These are phyloP conservation scores for Conticribra weissflogii DNA, from an alignment of 108 stramenopile species.

Conservation along the genomic window DNA sequence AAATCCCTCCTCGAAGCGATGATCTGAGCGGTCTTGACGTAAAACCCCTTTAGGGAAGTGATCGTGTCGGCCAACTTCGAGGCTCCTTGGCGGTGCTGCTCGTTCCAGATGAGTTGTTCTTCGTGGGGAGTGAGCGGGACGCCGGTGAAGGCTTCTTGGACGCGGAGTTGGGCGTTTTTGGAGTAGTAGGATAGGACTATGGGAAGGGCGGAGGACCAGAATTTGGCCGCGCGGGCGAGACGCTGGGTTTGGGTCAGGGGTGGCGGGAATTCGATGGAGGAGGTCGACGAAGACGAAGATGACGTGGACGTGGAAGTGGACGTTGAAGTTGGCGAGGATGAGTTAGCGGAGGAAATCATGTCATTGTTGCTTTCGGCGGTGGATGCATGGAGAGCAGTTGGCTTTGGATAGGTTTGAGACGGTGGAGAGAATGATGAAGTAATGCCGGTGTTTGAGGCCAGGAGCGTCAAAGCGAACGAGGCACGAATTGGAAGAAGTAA, in stretches of 20 bases:
- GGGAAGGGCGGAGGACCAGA: conserved; percentile 81
- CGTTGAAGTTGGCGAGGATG: not conserved
- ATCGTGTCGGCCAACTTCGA: conserved; percentile 71
- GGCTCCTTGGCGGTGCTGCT: conserved; percentile 78
- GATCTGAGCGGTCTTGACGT: conserved; percentile 95
- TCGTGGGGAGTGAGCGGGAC: conserved; percentile 57
- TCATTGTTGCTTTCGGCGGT: too few species aligned
- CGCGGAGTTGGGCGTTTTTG: conserved; percentile 60
- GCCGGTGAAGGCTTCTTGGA: conserved; percentile 67
- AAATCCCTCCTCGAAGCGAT: conserved; percentile 86
- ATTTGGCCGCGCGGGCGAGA: conserved; percentile 74
- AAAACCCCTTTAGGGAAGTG: conserved; percentile 92
- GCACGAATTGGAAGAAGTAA: too few species aligned
- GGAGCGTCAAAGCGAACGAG: too few species aligned
- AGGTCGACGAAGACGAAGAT: not conserved
- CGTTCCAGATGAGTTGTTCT: conserved; percentile 72
- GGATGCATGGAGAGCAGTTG: too few species aligned
- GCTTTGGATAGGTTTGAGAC: too few species aligned
- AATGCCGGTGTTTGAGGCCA: too few species aligned
- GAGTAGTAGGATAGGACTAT: conserved; percentile 81
- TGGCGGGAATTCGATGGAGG: conserved; percentile 73
- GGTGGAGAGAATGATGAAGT: too few species aligned
- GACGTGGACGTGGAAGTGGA: not conserved
- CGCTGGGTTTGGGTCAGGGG: conserved; percentile 65
- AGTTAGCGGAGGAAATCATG: too few species aligned